Percentiles rank a stretch among this genome's conserved stretches.
These are phyloP conservation scores for Periconia macrospinosa DNA, from an alignment of 2,329 filamentous ascomycete species.

Conservation along the genomic window DNA sequence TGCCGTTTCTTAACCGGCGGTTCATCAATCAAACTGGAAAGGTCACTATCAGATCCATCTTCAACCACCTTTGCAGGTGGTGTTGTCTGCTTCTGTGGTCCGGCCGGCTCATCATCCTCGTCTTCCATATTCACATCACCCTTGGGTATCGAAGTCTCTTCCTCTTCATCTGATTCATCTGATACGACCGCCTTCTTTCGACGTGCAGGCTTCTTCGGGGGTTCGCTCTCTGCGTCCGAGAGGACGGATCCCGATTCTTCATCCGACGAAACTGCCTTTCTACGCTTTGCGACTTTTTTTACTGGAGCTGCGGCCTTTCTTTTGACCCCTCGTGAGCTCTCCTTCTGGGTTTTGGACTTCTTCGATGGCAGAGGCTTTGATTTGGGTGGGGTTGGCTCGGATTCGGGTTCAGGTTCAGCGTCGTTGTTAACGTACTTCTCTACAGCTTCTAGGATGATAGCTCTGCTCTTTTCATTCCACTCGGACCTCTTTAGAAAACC, in stretches of 20 bases:
- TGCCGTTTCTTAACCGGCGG: slow-evolving; percentile 60
- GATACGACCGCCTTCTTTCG: slow-evolving; percentile 28
- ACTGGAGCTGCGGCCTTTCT: slow-evolving; percentile 29
- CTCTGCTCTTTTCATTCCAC: slow-evolving; percentile 60
- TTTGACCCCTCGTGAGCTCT: slow-evolving; percentile 29
- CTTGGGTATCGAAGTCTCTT: neutral
- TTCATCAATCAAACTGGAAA: slow-evolving; percentile 80
- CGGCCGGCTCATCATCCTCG: slow-evolving; percentile 13
- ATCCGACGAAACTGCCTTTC: slow-evolving; percentile 25
- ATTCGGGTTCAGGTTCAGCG: slow-evolving; percentile 8
- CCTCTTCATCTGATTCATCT: slow-evolving; percentile 33
- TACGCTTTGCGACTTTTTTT: slow-evolving; percentile 35
- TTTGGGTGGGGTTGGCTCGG: slow-evolving; percentile 15
- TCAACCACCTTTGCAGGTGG: slow-evolving; percentile 14
- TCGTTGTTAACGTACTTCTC: slow-evolving; percentile 30
- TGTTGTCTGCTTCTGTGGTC: slow-evolving; percentile 9
- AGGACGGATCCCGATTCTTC: slow-evolving; percentile 27
- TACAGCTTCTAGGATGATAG: slow-evolving; percentile 30
- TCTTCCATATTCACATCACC: slow-evolving; percentile 19
- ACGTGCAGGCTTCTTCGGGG: slow-evolving; percentile 24
- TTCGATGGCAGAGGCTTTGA: slow-evolving; percentile 22
- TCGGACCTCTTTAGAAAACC: slow-evolving; percentile 58
- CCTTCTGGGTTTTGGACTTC: slow-evolving; percentile 18
- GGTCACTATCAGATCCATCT: slow-evolving; percentile 59
- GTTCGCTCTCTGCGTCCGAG: slow-evolving; percentile 31